Evolutionary conservation across 345 rosid species (phyloP).

Genomic region (Hibiscus mutabilis): DNA sequence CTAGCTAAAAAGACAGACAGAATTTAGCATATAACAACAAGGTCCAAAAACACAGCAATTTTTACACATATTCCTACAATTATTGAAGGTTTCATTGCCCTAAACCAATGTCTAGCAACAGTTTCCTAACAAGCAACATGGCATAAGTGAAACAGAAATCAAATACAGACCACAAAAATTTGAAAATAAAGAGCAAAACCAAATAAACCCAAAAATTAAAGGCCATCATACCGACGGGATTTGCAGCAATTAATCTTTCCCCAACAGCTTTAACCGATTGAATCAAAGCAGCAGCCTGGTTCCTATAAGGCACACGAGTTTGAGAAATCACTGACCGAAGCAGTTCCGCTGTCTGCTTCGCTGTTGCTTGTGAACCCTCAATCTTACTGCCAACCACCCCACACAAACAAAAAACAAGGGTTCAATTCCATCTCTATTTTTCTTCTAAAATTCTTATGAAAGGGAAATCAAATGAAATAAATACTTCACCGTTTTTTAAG

Average conservation of each 20-base stretch:
- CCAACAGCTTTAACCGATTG: conserved; percentile 79
- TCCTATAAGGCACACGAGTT: conserved; percentile 69
- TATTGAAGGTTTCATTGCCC: background rate
- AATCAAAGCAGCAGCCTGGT: conserved; percentile 80
- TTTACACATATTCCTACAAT: no score
- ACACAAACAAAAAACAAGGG: background rate
- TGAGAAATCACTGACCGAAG: conserved; percentile 86
- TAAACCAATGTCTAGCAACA: background rate
- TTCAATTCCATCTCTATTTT: background rate
- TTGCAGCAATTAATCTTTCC: conserved; percentile 73
- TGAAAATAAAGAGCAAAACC: background rate
- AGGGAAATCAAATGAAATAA: background rate
- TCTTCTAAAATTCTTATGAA: background rate
- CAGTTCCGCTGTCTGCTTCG: conserved; percentile 74
- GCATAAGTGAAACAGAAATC: background rate
- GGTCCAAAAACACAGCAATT: no score
- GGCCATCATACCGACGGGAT: conserved; percentile 67
- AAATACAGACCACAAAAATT: background rate
- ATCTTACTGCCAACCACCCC: conserved; percentile 49
- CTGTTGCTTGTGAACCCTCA: conserved; percentile 94
- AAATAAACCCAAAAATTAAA: background rate
- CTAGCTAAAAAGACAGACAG: background rate
- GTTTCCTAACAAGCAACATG: background rate
- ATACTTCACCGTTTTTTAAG: conserved; percentile 79
- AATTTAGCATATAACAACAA: background rate